These are phyloP conservation scores for Fusarium clavum DNA, from an alignment of 2,329 filamentous ascomycete species.

Conservation along the genomic window DNA sequence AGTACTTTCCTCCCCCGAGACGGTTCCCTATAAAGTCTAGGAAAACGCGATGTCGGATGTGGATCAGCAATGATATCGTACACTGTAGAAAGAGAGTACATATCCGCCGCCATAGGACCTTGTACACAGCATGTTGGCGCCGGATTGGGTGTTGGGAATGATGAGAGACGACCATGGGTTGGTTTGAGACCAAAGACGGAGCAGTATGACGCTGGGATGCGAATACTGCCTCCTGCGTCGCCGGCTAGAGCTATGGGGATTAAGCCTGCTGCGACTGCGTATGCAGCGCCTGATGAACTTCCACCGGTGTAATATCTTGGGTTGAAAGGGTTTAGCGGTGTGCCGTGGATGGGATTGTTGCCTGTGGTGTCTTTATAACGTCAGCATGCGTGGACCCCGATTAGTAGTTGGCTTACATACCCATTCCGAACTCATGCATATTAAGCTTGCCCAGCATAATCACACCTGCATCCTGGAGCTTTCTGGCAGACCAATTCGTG, in stretches of 20 bases:
- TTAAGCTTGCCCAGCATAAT: conserved; percentile 77
- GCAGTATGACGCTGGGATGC: conserved; percentile 78
- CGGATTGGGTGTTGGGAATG: conserved; percentile 67
- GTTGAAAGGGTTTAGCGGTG: conserved; percentile 83
- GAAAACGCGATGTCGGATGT: conserved; percentile 69
- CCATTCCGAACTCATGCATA: conserved; percentile 83
- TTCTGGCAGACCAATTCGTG: conserved; percentile 77
- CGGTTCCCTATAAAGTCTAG: conserved; percentile 49
- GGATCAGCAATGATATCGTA: conserved; percentile 74
- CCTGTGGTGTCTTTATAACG: conserved; percentile 71
- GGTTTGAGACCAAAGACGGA: conserved; percentile 80
- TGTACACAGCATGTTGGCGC: conserved; percentile 72
- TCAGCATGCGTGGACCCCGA: conserved; percentile 10
- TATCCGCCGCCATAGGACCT: conserved; percentile 75
- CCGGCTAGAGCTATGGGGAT: conserved; percentile 78
- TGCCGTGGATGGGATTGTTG: conserved; percentile 78
- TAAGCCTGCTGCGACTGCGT: conserved; percentile 75
- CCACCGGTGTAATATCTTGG: conserved; percentile 79
- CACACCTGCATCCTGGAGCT: conserved; percentile 76
- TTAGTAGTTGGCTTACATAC: conserved; percentile 50
- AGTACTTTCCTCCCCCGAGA: conserved; percentile 59
- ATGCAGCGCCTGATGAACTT: conserved; percentile 78
- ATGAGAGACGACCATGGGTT: conserved; percentile 74
- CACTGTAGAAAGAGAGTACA: conserved; percentile 72
- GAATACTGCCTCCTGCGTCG: conserved; percentile 79